Conservation (phyloP, 2,329 filamentous ascomycete species). For the Alternaria alternata region DNA sequence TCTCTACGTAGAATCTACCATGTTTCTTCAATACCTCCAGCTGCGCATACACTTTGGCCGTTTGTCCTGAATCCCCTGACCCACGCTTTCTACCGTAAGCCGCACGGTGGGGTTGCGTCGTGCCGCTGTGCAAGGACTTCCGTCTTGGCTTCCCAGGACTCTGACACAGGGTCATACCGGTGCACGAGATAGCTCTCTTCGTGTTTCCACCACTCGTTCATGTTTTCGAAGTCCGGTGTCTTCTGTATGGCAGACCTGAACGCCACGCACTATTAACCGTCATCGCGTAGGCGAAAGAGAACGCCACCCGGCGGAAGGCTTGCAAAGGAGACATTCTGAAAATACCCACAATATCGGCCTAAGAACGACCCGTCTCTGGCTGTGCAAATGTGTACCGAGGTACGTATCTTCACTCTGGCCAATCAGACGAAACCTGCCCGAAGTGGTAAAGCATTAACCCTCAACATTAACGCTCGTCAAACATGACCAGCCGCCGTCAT, state of each 20-base stretch:
- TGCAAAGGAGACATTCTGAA: background rate
- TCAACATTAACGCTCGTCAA: background rate
- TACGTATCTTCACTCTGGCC: background rate
- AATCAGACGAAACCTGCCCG: background rate
- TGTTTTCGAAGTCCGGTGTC: background rate
- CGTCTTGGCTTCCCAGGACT: background rate
- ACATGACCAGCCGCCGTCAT: background rate
- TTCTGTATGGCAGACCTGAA: background rate
- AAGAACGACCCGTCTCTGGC: background rate
- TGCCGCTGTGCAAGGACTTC: background rate
- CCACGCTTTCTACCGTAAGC: background rate
- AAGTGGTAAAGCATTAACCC: background rate
- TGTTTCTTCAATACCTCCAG: background rate
- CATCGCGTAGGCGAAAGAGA: background rate
- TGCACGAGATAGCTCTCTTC: background rate
- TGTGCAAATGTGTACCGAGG: background rate
- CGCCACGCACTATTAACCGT: background rate
- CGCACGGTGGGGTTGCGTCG: background rate
- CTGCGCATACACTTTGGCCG: background rate
- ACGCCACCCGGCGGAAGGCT: constrained; percentile 1
- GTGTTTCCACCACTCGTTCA: background rate
- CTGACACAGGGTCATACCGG: background rate
- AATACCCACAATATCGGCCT: background rate
- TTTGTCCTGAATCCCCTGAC: background rate
- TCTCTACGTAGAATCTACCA: background rate